Evolutionary conservation across 2,329 filamentous ascomycete species (phyloP).

Genomic region (Alternaria sp.): DNA sequence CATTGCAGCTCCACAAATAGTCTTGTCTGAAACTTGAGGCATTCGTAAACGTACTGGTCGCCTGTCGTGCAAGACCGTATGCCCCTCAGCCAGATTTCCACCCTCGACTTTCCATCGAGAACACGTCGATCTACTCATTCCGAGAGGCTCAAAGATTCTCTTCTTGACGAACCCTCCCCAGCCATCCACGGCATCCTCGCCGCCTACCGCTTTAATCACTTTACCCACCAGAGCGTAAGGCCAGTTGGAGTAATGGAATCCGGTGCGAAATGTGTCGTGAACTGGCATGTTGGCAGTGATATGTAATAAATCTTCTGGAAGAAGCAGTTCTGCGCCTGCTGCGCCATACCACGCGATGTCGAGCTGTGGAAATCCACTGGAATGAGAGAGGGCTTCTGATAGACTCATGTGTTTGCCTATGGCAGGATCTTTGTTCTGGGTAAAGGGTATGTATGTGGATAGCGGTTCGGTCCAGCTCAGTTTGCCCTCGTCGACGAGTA

Average conservation of each 20-base stretch:
- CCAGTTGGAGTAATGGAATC: not conserved
- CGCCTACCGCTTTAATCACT: not conserved
- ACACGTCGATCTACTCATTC: not conserved
- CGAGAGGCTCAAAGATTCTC: not conserved
- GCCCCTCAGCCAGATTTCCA: not conserved
- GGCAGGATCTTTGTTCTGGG: not conserved
- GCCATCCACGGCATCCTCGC: not conserved
- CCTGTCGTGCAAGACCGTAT: not conserved
- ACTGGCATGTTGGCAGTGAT: not conserved
- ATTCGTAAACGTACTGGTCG: not conserved
- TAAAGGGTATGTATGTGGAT: not conserved
- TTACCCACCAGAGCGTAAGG: not conserved
- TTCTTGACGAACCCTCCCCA: not conserved
- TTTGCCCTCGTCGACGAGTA: not conserved
- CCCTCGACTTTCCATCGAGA: not conserved
- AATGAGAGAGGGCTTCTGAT: not conserved
- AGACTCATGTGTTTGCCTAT: not conserved
- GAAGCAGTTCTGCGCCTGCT: too few species aligned
- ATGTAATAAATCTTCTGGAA: not conserved
- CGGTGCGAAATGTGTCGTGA: not conserved
- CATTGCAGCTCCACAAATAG: not conserved
- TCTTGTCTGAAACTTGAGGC: not conserved
- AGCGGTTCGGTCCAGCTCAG: not conserved
- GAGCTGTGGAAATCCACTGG: not conserved
- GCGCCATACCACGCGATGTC: not conserved